Conservation (phyloP, 306 rosid species). For the Prunus mongolica region DNA sequence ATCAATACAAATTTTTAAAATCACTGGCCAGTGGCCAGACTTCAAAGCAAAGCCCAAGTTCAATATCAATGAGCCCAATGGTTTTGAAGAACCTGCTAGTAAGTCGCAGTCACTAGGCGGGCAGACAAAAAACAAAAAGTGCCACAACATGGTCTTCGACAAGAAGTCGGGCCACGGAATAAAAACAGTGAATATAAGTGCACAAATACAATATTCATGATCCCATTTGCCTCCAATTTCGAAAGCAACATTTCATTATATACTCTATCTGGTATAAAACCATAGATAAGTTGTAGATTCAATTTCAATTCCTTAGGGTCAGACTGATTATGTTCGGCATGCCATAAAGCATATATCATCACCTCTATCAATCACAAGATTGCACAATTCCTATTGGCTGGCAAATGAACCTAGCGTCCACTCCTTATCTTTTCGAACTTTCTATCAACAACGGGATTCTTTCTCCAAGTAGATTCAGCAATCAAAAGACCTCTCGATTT, state of each 20-base stretch:
- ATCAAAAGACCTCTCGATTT: neutral
- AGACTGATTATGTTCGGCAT: neutral
- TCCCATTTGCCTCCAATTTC: neutral
- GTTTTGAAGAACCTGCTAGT: neutral
- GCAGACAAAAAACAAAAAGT: neutral
- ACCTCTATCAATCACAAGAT: neutral
- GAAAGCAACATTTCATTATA: neutral
- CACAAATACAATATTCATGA: neutral
- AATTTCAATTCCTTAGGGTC: neutral
- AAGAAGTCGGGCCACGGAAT: neutral
- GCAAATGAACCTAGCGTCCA: slow-evolving; percentile 7
- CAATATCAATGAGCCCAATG: neutral
- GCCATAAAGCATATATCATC: slow-evolving; percentile 4
- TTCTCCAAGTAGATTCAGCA: slow-evolving; percentile 14
- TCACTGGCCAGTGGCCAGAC: neutral
- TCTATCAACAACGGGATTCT: slow-evolving; percentile 13
- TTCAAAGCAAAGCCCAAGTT: neutral
- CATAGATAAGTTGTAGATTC: neutral
- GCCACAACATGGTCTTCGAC: neutral
- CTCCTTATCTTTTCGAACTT: slow-evolving; percentile 24
- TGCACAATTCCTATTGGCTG: neutral
- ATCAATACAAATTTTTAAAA: neutral
- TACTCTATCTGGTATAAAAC: neutral
- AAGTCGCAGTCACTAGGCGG: neutral
- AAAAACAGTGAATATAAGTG: neutral